phyloP scores from a whole-genome alignment of 2,329 filamentous ascomycete species.

The Penicillium aurantiogriseum region DNA sequence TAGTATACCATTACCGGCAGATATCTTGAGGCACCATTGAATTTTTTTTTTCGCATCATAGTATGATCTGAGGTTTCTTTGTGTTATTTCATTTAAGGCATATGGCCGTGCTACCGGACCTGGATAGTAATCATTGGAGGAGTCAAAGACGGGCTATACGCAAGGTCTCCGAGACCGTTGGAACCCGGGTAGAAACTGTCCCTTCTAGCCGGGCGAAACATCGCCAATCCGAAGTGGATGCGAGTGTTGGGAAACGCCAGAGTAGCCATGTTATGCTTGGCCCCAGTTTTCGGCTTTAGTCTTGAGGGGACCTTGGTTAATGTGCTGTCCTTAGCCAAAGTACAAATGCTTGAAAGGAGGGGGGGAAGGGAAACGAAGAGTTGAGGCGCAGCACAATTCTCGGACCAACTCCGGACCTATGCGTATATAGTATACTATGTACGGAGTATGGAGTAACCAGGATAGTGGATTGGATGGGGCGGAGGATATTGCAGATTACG shows the following conservation, averaged over 20 bases:
- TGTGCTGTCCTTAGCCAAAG: background rate
- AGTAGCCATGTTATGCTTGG: background rate
- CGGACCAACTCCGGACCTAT: background rate
- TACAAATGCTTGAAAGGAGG: constrained; percentile 1
- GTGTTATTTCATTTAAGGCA: background rate
- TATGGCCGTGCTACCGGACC: background rate
- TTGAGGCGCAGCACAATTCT: background rate
- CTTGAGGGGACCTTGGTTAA: background rate
- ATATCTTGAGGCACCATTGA: background rate
- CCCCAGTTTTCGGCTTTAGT: background rate
- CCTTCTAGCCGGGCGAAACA: background rate
- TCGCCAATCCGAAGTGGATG: background rate
- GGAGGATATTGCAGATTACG: background rate
- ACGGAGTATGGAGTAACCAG: background rate
- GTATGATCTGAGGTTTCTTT: background rate
- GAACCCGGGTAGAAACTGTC: background rate
- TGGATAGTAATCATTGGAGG: background rate
- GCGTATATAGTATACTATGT: background rate
- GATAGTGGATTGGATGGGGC: background rate
- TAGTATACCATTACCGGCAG: background rate
- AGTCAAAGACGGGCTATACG: background rate
- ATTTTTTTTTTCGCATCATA: no score
- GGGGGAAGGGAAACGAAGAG: background rate
- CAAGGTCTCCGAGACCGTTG: background rate
- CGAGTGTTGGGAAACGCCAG: background rate